phyloP scores from a whole-genome alignment of 148 eudicot genomes.

The Silene uniflora region DNA sequence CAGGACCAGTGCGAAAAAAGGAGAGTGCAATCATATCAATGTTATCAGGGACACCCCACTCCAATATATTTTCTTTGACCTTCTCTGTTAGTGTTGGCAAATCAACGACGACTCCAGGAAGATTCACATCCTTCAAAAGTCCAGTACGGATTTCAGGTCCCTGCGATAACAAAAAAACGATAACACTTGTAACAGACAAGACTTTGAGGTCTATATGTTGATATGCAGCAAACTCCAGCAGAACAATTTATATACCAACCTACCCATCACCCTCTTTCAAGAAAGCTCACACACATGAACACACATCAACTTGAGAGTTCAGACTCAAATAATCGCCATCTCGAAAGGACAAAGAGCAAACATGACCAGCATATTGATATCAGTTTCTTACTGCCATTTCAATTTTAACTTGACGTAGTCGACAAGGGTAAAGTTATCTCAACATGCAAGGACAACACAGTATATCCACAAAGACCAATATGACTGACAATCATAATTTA shows the following conservation, averaged over 20 bases:
- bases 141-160: slow-evolving; percentile 86
- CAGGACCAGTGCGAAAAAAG: slow-evolving; percentile 68
- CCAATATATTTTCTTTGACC: slow-evolving; percentile 63
- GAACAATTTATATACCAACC: no score
- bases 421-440: background rate
- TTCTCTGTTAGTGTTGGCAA: slow-evolving; percentile 71
- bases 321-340: background rate
- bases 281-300: no score
- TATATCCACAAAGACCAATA: background rate
- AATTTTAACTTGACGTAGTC: background rate
- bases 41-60: slow-evolving; percentile 68
- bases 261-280: no score
- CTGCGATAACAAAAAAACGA: no score
- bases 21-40: slow-evolving; percentile 76
- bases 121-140: slow-evolving; percentile 59
- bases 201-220: no score
- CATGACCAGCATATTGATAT: background rate
- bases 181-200: no score
- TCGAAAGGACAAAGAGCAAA: background rate
- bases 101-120: slow-evolving; percentile 71
- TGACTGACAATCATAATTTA: background rate
- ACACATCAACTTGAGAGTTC: no score
- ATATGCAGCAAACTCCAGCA: no score
- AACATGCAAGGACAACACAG: background rate
- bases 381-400: background rate